Base-by-base conservation (phyloP, 83 land plant genomes). In the Thuja plicata region DNA sequence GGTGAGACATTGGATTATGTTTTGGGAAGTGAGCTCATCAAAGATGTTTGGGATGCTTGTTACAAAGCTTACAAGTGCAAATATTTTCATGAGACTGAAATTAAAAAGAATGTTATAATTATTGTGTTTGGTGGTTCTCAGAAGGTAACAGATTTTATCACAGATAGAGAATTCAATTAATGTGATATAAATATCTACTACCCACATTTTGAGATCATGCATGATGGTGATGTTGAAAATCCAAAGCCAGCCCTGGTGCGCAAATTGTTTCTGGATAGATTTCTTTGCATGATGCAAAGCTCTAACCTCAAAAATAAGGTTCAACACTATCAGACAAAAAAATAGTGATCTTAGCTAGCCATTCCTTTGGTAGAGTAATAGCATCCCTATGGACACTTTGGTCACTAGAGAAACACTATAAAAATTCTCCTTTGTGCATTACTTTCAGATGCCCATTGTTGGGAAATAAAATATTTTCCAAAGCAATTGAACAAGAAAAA, bases 391-490 rank as follows among this genome's bases (percentile, higher is more conserved):
- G 93, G 43, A 90, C 94, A 3, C 40, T 93, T 3, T 95, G 93
- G 93, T 77, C 91, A 73, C 87, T 95, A 35, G 93, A 95, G 24
- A 27, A 37, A 40, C 85, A 3, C 3, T 5, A 21, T 9, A 17
- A 41, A 15, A 32, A 15, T 3, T 21, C 27, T 50, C 90, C 92
- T 15, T 8, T 43, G 8, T 95, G 96, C 55, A 48, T 95, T 6
- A 93, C 96, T 8, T 95, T 95, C 76, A 94, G 94, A 8, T 91
- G 92, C 15, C 94, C 94, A 21, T 93, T 94, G 24, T 66, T 94
- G 2, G 94, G 94, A 30, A 90, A 93, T 57, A 34, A 62, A 52
- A 84, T 91, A 19, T 87, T 93, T 48, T 32, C 77, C 74, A 94
- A 91, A 81, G 94, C 95, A 34, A 85, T 93, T 60, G 60, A 84